phyloP scores from a whole-genome alignment of 805 yeast species.

The Pichia manshurica region DNA sequence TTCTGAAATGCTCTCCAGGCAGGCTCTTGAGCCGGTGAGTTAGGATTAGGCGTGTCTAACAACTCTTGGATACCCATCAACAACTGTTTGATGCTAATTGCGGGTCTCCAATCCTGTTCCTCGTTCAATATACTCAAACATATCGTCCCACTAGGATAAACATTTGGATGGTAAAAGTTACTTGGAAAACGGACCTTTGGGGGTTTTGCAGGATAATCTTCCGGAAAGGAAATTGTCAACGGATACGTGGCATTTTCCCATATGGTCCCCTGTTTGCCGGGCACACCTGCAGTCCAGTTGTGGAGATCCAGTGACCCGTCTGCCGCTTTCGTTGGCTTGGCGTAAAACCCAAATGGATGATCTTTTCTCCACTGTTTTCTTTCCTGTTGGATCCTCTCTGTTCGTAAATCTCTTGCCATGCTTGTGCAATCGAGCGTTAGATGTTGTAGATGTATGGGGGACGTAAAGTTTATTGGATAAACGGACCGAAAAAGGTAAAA shows the following conservation, averaged over 20 bases:
- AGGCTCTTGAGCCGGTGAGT: constrained; percentile 95
- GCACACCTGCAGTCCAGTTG: constrained; percentile 92
- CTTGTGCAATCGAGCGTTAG: constrained; percentile 4
- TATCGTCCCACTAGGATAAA: constrained; percentile 95
- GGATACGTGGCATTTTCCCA: constrained; percentile 94
- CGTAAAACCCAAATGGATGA: constrained; percentile 96
- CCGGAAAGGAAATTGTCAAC: constrained; percentile 73
- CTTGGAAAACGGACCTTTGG: constrained; percentile 89
- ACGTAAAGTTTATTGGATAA: no score
- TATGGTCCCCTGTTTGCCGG: constrained; percentile 79
- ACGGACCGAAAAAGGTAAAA: no score
- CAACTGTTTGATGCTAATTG: constrained; percentile 84
- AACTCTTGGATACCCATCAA: constrained; percentile 89
- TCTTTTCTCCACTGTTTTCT: constrained; percentile 97
- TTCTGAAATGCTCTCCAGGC: constrained; percentile 85
- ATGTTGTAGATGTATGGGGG: neutral
- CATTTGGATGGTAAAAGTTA: constrained; percentile 93
- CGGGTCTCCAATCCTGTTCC: constrained; percentile 97
- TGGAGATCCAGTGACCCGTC: constrained; percentile 85
- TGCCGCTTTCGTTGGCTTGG: constrained; percentile 73
- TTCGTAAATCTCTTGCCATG: constrained; percentile 42
- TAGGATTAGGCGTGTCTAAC: constrained; percentile 84
- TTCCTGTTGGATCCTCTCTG: constrained; percentile 86
- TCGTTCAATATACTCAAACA: constrained; percentile 91
- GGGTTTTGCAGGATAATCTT: constrained; percentile 94